Evolutionary conservation across 768 basidiomycete species (phyloP), one percentile per base, ranked within the genome.

Genomic region (Lentinula lateritia): DNA sequence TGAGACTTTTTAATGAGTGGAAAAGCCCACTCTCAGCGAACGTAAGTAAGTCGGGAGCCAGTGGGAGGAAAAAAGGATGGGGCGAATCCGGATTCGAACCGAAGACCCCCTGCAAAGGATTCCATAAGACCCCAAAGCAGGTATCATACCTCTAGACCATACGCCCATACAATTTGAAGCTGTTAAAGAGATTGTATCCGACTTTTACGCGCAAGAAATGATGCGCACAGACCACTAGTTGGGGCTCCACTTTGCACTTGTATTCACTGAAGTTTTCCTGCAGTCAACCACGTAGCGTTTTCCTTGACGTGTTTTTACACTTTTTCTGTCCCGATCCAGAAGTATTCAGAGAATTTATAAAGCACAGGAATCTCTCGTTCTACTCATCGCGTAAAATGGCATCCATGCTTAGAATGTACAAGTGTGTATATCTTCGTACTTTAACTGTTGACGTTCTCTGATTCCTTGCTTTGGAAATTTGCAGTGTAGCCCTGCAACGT

Each of bases 401-500:
- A 6, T 73, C 75, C 12, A 66, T 83, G 55, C 70, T 83, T 39
- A 70, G 73, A 28, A 65, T 73, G 13, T 83, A 83, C 72, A 78
- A 79, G 72, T 76, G 59, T 39, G 77, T 62, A 35, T 16, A 18
- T 9, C 36, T 16, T 28, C 12, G 7, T 15, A 35, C 45, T 39
- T 48, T 48, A 34, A 2, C 41, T 50, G 7, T 48, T 65, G 16
- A 60, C 38, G 8, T 61, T 20, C 28, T 23, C 20, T 35, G 16
- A 53, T 28, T 16, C n/a, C 16, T 48, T n/a, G 18, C 9, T 36
- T 36, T 12, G 6, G 9, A 7, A 13, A 28, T 15, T 62, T 35
- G 32, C 70, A 90, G 89, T 69, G 74, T 84, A 0, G 74, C 80
- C 18, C 79, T 91, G 20, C 72, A 87, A 55, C 81, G 85, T 10